phyloP scores from a whole-genome alignment of 352 stramenopile species.

The Phytophthora capsici region DNA sequence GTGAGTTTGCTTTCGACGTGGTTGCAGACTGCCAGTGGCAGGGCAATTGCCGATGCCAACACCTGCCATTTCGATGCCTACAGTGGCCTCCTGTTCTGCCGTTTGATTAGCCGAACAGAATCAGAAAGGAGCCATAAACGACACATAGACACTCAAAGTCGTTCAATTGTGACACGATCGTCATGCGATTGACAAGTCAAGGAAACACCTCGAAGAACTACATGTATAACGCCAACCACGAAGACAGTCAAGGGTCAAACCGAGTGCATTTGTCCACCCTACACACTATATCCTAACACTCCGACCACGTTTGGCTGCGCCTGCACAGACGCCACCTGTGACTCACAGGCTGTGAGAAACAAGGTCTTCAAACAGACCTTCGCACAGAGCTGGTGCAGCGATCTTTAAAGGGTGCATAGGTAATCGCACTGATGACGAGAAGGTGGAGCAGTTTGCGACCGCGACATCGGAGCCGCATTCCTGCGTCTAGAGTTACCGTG shows the following conservation, averaged over 20 bases:
- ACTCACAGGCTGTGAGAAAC: too few species aligned
- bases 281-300: too few species aligned
- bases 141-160: slow-evolving; percentile 14
- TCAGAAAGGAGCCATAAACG: slow-evolving; percentile 16
- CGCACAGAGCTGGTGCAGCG: slow-evolving; percentile 6
- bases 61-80: slow-evolving; percentile 10
- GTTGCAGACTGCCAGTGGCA: too few species aligned
- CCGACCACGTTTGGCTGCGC: not conserved
- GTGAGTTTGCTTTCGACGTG: too few species aligned
- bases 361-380: slow-evolving; percentile 8
- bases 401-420: slow-evolving; percentile 25
- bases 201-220: too few species aligned
- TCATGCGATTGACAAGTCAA: not conserved
- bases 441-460: not conserved
- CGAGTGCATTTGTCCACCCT: too few species aligned
- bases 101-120: slow-evolving; percentile 12
- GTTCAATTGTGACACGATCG: slow-evolving; percentile 19
- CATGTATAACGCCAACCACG: too few species aligned
- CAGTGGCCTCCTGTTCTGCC: slow-evolving; percentile 4
- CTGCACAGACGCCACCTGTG: slow-evolving; percentile 1
- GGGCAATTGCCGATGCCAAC: too few species aligned
- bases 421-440: slow-evolving; percentile 4
- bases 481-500: slow-evolving; percentile 1
- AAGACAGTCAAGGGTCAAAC: too few species aligned
- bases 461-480: not conserved